Conservation (phyloP, 345 rosid species). For the Odontarrhena argentea region DNA sequence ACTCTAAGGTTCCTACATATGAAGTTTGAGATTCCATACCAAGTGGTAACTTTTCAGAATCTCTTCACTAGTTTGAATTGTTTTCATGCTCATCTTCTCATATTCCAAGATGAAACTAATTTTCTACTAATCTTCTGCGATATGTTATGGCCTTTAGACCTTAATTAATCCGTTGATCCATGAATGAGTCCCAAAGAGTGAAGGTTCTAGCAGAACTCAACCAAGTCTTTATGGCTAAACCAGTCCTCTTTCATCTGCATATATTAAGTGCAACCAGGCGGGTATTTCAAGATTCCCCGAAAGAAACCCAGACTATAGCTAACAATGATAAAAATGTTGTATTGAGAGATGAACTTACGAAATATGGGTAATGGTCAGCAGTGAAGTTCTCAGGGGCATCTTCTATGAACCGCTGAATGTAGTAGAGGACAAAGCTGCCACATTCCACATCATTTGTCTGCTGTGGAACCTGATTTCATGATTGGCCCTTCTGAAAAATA, state of each 20-base stretch:
- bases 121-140: slow-evolving; percentile 11
- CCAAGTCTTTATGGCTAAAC: slow-evolving; percentile 55
- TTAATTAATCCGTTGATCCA: slow-evolving; percentile 4
- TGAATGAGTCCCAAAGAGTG: slow-evolving; percentile 33
- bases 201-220: slow-evolving; percentile 47
- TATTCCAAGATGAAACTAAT: slow-evolving; percentile 18
- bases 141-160: slow-evolving; percentile 18
- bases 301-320: neutral
- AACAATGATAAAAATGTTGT: slow-evolving; percentile 1
- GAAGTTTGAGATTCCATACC: slow-evolving; percentile 11
- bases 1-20: slow-evolving; percentile 7
- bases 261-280: neutral
- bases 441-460: slow-evolving; percentile 69
- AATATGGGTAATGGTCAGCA: slow-evolving; percentile 47
- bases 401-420: slow-evolving; percentile 58
- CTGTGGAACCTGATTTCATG: slow-evolving; percentile 67
- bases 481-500: neutral
- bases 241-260: slow-evolving; percentile 65
- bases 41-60: slow-evolving; percentile 18
- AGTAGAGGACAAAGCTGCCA: slow-evolving; percentile 73
- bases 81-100: neutral
- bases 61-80: slow-evolving; percentile 3
- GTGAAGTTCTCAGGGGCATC: slow-evolving; percentile 55
- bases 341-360: slow-evolving; percentile 47
- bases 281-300: neutral